Evolutionary conservation across 1,139 yeast genomes (phyloP), one percentile per base, ranked within the genome.

Genomic region (Kluyveromyces sp.): DNA sequence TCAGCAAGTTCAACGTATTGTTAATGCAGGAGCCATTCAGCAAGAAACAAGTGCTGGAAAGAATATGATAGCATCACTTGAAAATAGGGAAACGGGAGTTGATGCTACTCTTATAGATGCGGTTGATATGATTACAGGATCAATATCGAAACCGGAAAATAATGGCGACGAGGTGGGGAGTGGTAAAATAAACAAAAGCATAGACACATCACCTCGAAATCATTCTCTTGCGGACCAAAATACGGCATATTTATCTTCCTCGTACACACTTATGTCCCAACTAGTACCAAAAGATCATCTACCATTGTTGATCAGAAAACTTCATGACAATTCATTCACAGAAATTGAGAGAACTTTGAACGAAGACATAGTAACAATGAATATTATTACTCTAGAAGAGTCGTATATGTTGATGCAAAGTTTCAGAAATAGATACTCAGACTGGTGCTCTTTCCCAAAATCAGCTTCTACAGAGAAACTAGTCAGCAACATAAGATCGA

Each of bases 381-480:
- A 78, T 2, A 67, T 83, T 5, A 55, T 85, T n/a, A 61, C 78
- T 0, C 62, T 71, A 42, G 63, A 64, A 3, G 81, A 81, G 54
- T 77, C 78, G 0, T 57, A 72, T 6, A 72, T 70, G 33, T 63
- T 84, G 37, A 64, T 85, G 53, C 71, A 72, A 45, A 77, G 75
- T 46, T 85, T 85, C 59, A 68, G 85, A 43, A 75, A 79, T 48
- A 74, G 83, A 56, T 84, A 81, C 57, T 88, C 89, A 7, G 69
- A 86, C 37, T 85, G 95, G 95, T 81, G 83, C 3, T 80, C 86
- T 49, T 79, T 85, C 46, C 89, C 92, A 0, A 73, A 75, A 39
- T 68, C 68, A 27, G 61, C 77, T 35, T 65, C 79, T 2, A 73
- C 83, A 0, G 74, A 68, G 25, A 70, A 66, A 27, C 65, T 85